Percentiles rank a stretch among this genome's conserved stretches.
phyloP scores from a whole-genome alignment of 2,329 filamentous ascomycete genomes.

The Aspergillus viridinutans region DNA sequence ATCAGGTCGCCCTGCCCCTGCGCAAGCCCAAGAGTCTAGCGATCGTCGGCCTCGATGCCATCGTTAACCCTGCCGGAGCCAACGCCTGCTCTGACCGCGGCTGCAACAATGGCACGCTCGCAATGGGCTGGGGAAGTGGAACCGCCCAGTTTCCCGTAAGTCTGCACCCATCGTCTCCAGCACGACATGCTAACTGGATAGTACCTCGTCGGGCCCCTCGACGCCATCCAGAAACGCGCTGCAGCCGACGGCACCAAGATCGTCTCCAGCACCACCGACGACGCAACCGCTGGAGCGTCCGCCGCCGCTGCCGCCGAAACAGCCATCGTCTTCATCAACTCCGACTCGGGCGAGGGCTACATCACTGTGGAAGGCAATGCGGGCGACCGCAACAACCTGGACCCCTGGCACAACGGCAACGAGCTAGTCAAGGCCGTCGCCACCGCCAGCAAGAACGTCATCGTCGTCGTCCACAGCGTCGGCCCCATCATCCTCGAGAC shows the following conservation, averaged over 20 bases:
- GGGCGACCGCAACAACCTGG: conserved; percentile 47
- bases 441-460: conserved; percentile 55
- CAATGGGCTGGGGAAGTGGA: conserved; percentile 72
- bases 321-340: conserved; percentile 48
- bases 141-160: conserved; percentile 60
- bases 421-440: conserved; percentile 53
- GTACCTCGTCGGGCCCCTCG: conserved; percentile 43
- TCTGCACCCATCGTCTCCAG: background rate
- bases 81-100: conserved; percentile 58
- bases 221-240: conserved; percentile 39
- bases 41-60: conserved; percentile 50
- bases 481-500: conserved; percentile 57
- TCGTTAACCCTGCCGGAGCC: conserved; percentile 42
- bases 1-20: conserved; percentile 40
- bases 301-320: conserved; percentile 37
- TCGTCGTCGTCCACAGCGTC: conserved; percentile 63
- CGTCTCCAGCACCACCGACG: conserved; percentile 38
- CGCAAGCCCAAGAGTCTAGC: conserved; percentile 45
- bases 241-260: conserved; percentile 40
- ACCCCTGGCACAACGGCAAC: conserved; percentile 11
- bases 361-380: conserved; percentile 53
- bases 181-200: conserved; percentile 3
- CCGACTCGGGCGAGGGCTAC: conserved; percentile 48
- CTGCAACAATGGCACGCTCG: conserved; percentile 64
- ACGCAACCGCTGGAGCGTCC: conserved; percentile 30